A percentile compares a stretch with the other conserved stretches of the same genome.
Evolutionary conservation across 257 asterid genomes (phyloP).

Genomic region (Thymus mandschuricus): DNA sequence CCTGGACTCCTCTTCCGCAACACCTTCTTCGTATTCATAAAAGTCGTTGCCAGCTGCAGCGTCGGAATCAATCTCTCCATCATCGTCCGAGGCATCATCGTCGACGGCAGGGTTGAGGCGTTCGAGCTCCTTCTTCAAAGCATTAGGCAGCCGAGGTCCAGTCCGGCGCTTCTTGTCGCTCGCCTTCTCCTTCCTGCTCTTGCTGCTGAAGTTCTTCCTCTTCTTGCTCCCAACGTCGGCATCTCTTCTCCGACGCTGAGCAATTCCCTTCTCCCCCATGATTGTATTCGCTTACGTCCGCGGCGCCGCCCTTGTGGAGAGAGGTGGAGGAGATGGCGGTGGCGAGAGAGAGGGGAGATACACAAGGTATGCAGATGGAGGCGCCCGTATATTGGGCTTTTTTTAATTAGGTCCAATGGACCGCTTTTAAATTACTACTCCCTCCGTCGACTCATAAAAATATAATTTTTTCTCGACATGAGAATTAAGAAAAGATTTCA

Average conservation of each 20-base stretch:
- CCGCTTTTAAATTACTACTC: too few relatives aligned
- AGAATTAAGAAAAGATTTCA: too few relatives aligned
- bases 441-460: too few relatives aligned
- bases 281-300: neutral
- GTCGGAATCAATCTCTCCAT: slow-evolving; percentile 44
- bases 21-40: slow-evolving; percentile 81
- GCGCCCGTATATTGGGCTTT: too few relatives aligned
- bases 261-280: slow-evolving; percentile 40
- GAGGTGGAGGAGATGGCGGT: neutral
- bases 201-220: slow-evolving; percentile 32
- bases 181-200: slow-evolving; percentile 29
- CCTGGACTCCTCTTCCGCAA: slow-evolving; percentile 78
- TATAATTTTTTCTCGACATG: too few relatives aligned
- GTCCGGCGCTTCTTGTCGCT: slow-evolving; percentile 41
- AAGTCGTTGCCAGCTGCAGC: slow-evolving; percentile 43
- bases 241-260: slow-evolving; percentile 31
- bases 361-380: neutral
- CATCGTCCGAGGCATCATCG: slow-evolving; percentile 33
- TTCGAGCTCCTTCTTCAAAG: slow-evolving; percentile 54
- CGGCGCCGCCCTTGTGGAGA: slow-evolving; percentile 16
- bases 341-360: neutral
- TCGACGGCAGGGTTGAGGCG: slow-evolving; percentile 17
- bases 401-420: too few relatives aligned
- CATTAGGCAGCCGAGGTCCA: slow-evolving; percentile 83
- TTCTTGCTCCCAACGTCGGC: slow-evolving; percentile 30